Percentiles rank a stretch among this genome's conserved stretches.
These are phyloP conservation scores for Kandelia obovata DNA, from an alignment of 345 rosid species.

Conservation along the genomic window DNA sequence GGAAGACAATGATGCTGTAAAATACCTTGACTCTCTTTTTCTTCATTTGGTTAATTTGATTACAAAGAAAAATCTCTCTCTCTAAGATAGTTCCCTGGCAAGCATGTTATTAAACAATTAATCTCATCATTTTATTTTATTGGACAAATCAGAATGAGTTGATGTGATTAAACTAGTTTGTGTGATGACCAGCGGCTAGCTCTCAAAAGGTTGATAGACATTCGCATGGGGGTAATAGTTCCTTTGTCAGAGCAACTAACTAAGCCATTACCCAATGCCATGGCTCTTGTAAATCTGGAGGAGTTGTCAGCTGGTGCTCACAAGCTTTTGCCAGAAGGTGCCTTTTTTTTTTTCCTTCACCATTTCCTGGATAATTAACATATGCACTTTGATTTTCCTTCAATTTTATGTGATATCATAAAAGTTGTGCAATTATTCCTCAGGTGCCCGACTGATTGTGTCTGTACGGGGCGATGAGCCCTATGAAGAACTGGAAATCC, in stretches of 20 bases:
- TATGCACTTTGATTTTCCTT: no score
- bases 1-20: constrained; percentile 83
- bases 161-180: constrained; percentile 10
- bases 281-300: constrained; percentile 87
- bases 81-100: background rate
- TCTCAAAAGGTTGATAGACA: constrained; percentile 84
- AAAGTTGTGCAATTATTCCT: constrained; percentile 13
- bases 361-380: no score
- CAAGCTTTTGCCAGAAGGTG: constrained; percentile 98
- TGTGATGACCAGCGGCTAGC: constrained; percentile 66
- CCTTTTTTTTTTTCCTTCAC: background rate
- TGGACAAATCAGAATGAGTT: constrained; percentile 18
- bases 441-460: constrained; percentile 89
- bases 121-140: background rate
- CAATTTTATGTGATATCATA: background rate
- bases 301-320: constrained; percentile 82
- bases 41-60: background rate
- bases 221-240: constrained; percentile 86
- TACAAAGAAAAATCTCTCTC: background rate
- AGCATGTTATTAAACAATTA: constrained; percentile 3
- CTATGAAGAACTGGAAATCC: constrained; percentile 67
- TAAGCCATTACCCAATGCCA: constrained; percentile 88
- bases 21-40: constrained; percentile 29
- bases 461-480: constrained; percentile 82
- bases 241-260: constrained; percentile 96